Conservation (phyloP, 768 basidiomycete genomes). For the Mycena crocata region DNA sequence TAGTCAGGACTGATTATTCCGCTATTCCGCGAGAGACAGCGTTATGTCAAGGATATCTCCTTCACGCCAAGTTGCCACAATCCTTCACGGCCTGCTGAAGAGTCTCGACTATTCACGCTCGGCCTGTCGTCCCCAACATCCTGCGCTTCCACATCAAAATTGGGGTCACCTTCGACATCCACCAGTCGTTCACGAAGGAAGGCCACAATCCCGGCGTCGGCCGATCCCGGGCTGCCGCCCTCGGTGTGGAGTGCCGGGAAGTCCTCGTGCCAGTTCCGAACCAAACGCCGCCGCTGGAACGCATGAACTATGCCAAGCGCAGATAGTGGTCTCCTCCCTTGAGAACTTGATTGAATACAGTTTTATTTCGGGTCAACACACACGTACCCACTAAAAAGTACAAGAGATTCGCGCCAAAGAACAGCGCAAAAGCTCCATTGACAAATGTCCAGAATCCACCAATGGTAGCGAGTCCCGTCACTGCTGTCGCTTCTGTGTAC, state of each 20-base stretch:
- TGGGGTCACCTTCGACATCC: neutral
- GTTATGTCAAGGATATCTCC: too few species aligned
- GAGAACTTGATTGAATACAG: neutral
- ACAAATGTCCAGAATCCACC: slow-evolving; percentile 24
- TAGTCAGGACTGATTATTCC: too few species aligned
- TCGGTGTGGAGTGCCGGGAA: slow-evolving; percentile 20
- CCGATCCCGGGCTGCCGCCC: slow-evolving; percentile 1
- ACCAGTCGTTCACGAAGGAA: slow-evolving; percentile 19
- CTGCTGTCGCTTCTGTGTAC: slow-evolving; percentile 1
- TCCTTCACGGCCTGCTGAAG: too few species aligned
- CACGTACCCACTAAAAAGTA: slow-evolving; percentile 19
- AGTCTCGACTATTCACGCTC: too few species aligned
- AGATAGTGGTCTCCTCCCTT: slow-evolving; percentile 18
- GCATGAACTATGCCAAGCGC: slow-evolving; percentile 16
- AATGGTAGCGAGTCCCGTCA: slow-evolving; percentile 1
- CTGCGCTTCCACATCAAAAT: neutral
- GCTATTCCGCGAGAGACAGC: too few species aligned
- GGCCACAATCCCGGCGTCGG: slow-evolving; percentile 16
- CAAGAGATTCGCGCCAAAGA: slow-evolving; percentile 22
- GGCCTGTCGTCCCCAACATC: too few species aligned
- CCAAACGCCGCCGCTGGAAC: slow-evolving; percentile 5
- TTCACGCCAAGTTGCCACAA: too few species aligned
- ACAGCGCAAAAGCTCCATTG: slow-evolving; percentile 7
- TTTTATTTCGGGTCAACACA: too few species aligned
- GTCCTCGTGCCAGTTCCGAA: slow-evolving; percentile 15